Base-by-base conservation (phyloP, 2,329 filamentous ascomycete genomes). In the Alternaria viburni region DNA sequence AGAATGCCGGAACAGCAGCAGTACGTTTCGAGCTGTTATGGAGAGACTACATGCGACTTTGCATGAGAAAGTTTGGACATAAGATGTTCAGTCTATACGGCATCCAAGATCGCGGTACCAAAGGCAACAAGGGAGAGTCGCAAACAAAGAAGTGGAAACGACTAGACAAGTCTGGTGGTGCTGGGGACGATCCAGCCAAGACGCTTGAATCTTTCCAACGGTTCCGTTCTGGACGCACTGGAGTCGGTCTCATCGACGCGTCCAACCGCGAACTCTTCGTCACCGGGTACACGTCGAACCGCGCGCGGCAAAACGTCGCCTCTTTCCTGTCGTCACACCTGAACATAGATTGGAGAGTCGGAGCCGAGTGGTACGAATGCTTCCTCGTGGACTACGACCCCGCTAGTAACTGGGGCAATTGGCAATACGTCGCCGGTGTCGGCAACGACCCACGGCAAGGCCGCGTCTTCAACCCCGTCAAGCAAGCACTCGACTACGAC, bases 11-110 rank as follows among this genome's bases (percentile, higher is more conserved):
- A 0, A 93, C 90, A 0, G 86, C 86, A 32, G 86, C 84, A 0
- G 85, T 95, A 1, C 87, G 92, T 0, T 90, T 92, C 59, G 91
- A 95, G 73, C 82, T 96, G 0, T 78, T 95, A 0, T 95, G 3
- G 91, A 83, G 92, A 44, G 92, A 95, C 72, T 95, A 94, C 72
- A 93, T 95, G 89, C 85, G 90, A 1, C 85, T 95, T 0, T 93
- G 90, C 74, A 89, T 88, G 6, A 85, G 86, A 30, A 94, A 94
- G 71, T 93, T 91, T 65, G 86, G 87, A 0, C 74, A 78, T 15
- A 86, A 86, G 21, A 84, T 95, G 5, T 95, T 93, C 75, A 80
- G 82, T 12, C 78, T 90, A 2, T 83, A 85, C 5, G 92, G 92
- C 0, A 92, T 93, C 69, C 85, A 83, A 23, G 83, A 64, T 26